phyloP scores from a whole-genome alignment of 768 basidiomycete species.

The Cytidiella melzeri region DNA sequence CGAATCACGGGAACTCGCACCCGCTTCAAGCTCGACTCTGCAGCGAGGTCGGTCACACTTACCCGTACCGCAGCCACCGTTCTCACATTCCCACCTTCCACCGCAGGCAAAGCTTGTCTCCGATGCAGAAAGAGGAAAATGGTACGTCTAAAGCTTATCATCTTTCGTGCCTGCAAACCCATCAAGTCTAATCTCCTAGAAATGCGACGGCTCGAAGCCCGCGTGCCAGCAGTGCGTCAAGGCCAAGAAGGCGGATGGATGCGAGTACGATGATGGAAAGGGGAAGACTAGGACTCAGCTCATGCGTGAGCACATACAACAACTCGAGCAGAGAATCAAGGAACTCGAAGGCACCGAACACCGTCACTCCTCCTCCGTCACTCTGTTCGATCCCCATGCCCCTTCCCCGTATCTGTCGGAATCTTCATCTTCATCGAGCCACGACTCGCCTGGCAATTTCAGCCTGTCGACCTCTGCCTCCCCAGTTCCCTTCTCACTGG shows the following conservation, averaged over 20 bases:
- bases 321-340: constrained; percentile 63
- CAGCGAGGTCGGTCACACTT: constrained; percentile 20
- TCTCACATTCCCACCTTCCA: constrained; percentile 11
- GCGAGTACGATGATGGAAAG: constrained; percentile 82
- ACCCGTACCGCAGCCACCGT: background rate
- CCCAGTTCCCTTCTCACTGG: constrained; percentile 23
- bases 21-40: constrained; percentile 22
- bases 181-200: constrained; percentile 31
- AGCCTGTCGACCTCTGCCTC: constrained; percentile 29
- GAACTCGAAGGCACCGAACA: constrained; percentile 76
- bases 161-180: background rate
- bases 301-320: constrained; percentile 69
- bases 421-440: constrained; percentile 28
- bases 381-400: constrained; percentile 62
- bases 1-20: constrained; percentile 22
- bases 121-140: constrained; percentile 52
- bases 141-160: constrained; percentile 23
- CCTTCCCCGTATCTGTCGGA: constrained; percentile 24
- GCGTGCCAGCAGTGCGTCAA: constrained; percentile 74
- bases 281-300: constrained; percentile 78
- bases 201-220: constrained; percentile 74
- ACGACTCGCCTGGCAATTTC: constrained; percentile 26
- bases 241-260: constrained; percentile 69
- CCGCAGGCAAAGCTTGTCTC: constrained; percentile 44
- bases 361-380: constrained; percentile 53